Base-by-base conservation (phyloP, 257 asterid species). In the Solanum pimpinellifolium region DNA sequence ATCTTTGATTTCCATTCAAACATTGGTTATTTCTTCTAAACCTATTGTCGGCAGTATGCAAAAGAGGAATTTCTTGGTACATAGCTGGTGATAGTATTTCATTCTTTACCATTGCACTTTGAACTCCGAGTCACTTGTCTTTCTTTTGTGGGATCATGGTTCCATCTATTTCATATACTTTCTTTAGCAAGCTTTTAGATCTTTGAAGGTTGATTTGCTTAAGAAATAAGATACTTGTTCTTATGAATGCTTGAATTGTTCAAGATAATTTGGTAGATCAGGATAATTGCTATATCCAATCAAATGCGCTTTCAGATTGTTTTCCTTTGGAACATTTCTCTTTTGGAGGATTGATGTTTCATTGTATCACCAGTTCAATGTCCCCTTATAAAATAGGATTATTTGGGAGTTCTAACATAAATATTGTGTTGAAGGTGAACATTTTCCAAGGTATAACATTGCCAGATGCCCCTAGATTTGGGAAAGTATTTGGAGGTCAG, bases 401-500 rank as follows among this genome's bases (percentile, higher is more conserved):
- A 14, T 81, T 76, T 76, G 25, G 74, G 49, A 69, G 59, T 52
- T 87, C 73, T 77, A 35, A 37, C 41, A 86, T 62, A 78, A 46
- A 80, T 84, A 88, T 82, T 86, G 81, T 62, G 77, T 86, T 88
- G 88, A 69, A 96, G 99, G 98, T 92, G 91, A 93, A 97, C 88
- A 90, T 95, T 72, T 97, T 97, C 83, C 91, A 86, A 93, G 98
- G 99, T 42, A 91, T 95, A 89, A 97, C 99, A 56, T 89, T 97
- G 87, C 99, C 99, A 23, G 98, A 96, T 83, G 99, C 99, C 89
- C 99, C 99, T 29, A 94, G 90, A 90, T 94, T 95, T 83, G 98
- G 95, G 16, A 96, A 95, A 92, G 98, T 97, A 85, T 97, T 96
- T 90, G 99, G 99, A 86, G 99, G 99, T 76, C 99, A 97, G 90